Evolutionary conservation across 805 yeast genomes (phyloP), one percentile per base, ranked within the genome.

Genomic region (Lipomyces sp.): DNA sequence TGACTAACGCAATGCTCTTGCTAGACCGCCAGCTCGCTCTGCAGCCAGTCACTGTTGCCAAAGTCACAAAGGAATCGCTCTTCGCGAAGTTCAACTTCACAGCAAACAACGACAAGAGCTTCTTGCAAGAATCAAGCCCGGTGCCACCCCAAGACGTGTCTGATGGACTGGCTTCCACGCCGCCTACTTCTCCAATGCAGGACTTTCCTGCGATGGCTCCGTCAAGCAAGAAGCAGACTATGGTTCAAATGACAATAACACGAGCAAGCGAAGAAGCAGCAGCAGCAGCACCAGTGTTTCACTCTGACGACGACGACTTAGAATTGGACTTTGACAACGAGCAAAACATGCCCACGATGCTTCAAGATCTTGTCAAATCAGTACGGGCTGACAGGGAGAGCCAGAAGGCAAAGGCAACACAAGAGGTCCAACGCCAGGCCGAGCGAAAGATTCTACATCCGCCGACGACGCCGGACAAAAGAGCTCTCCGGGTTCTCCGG

Each of bases 21-120:
- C 16, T 33, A 51, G 55, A 39, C 31, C 57, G 51, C 3, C 53
- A 53, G 28, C 35, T 53, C 13, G 47, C 48, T 11, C 26, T 45
- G 3, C 43, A 53, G 36, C 52, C 57, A 11, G 39, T 39, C 16
- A 53, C 57, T 14, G 34, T 45, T 18, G 42, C 37, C 16, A 53
- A 48, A 28, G 11, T 33, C 26, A 34, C 42, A n/a, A 49, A 44
- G 26, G 46, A 48, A 13, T 35, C 50, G 2, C 39, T 53, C 7
- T 49, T 53, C 47, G 48, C 47, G 2, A 44, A 45, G 22, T 53
- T 53, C 39, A 44, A 42, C 39, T 53, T 53, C 35, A 39, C 39
- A 14, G 35, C 45, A 2, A 13, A 26, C 16, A 39, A 47, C 11
- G 41, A 40, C 11, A 26, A 39, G 21, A 45, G 53, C 21, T 18